Base-by-base conservation (phyloP, 352 stramenopile species). In the Phytophthora pseudosyringae region DNA sequence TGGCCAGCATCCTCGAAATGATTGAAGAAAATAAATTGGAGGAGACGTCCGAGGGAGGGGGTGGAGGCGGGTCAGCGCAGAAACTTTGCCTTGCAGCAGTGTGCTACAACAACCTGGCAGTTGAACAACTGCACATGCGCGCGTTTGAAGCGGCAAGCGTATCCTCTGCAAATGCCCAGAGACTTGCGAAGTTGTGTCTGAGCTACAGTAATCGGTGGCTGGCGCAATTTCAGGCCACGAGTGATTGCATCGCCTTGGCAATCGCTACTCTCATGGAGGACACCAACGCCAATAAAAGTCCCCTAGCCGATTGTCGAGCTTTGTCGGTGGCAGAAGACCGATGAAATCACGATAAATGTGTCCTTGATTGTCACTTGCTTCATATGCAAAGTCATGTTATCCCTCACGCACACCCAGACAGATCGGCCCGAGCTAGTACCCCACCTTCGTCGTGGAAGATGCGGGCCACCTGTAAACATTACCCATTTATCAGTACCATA, bases 181-280 rank as follows among this genome's bases (percentile, higher is more conserved):
- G 91, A 33, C 78, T 98, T 4, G 93, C 93, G 5, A 86, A 83
- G 32, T 78, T 98, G 10, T 98, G 91, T 54, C 79, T 98, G 8
- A 95, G 89, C 61, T 97, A 97, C 63, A 95, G 84, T 67, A 98
- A 97, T 44, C 84, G 91, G 5, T 98, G 90, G 86, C 77, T 98
- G 15, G 54, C 81, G 8, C 80, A 91, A 55, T 96, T 98, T 50
- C 89, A 98, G 67, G 76, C 78, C 5, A 98, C 93, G 11, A 93
- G 93, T 75, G 78, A 90, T 28, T 90, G 77, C 39, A 74, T 83
- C 0, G 78, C 80, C 9, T 67, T 89, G 8, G 85, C 82, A 15
- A 89, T 91, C 33, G 76, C 82, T 18, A 91, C 82, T 16, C 63
- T 91, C 4, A 87, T 91, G 78, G 82, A 91, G 38, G 80, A 89